These are phyloP conservation scores for Flaveria bidentis DNA, from an alignment of 129 eudicot species.

Conservation along the genomic window DNA sequence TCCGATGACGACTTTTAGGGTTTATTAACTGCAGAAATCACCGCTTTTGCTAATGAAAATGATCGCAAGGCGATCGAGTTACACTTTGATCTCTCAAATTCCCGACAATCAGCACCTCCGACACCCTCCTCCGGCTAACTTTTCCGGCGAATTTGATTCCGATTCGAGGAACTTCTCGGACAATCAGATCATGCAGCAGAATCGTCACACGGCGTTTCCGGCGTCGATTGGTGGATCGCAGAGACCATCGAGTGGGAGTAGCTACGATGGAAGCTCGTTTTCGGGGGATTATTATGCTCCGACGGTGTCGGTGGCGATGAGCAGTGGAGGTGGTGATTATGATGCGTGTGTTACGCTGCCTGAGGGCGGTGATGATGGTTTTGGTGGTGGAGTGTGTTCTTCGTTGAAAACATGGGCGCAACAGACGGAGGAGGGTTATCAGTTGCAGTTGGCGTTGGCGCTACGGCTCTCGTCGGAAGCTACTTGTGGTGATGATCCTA, in stretches of 20 bases:
- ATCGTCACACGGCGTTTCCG: constrained; percentile 42
- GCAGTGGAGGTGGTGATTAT: constrained; percentile 29
- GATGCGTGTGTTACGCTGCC: background rate
- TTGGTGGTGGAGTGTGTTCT: constrained; percentile 41
- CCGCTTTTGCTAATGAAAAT: constrained; percentile 47
- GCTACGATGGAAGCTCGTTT: constrained; percentile 78
- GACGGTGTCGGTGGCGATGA: constrained; percentile 35
- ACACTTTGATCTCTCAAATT: constrained; percentile 50
- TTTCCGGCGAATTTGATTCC: constrained; percentile 38
- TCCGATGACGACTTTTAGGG: constrained; percentile 23
- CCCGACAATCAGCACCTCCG: constrained; percentile 39
- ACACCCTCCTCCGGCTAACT: constrained; percentile 31
- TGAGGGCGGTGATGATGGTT: constrained; percentile 35
- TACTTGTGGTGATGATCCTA: constrained; percentile 74
- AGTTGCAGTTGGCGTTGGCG: constrained; percentile 86
- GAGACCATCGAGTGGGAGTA: constrained; percentile 86
- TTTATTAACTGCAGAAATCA: background rate
- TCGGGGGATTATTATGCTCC: constrained; percentile 60
- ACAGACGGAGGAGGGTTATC: constrained; percentile 95
- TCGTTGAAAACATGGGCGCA: constrained; percentile 89
- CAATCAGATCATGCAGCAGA: constrained; percentile 49
- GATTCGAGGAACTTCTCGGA: constrained; percentile 21
- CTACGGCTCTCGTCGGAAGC: constrained; percentile 82
- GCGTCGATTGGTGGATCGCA: constrained; percentile 51
- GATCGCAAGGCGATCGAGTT: constrained; percentile 58